A percentile compares a stretch with the other conserved stretches of the same genome.
These are phyloP conservation scores for Helminthosporium solani DNA, from an alignment of 2,329 filamentous ascomycete genomes.

Conservation along the genomic window DNA sequence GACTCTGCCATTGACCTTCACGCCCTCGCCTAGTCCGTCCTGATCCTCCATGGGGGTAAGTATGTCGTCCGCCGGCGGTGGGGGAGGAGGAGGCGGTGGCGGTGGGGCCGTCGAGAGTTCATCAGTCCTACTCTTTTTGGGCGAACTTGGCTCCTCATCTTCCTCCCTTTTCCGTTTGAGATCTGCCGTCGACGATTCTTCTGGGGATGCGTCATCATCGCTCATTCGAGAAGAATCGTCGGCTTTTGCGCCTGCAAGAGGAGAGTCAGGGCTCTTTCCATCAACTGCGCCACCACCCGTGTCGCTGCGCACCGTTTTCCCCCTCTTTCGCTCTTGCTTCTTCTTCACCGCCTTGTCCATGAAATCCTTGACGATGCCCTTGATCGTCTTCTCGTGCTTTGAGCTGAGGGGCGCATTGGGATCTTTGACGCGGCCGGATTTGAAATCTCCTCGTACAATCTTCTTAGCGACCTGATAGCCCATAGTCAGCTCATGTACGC, in stretches of 20 bases:
- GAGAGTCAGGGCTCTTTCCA: slow-evolving; percentile 22
- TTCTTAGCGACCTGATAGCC: slow-evolving; percentile 69
- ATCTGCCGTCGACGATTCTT: slow-evolving; percentile 26
- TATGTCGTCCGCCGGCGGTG: slow-evolving; percentile 35
- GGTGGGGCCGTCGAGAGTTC: slow-evolving; percentile 45
- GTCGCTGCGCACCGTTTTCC: slow-evolving; percentile 46
- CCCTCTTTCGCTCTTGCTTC: slow-evolving; percentile 62
- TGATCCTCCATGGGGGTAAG: slow-evolving; percentile 29
- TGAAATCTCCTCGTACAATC: slow-evolving; percentile 87
- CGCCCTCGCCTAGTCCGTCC: slow-evolving; percentile 2
- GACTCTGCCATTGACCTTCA: slow-evolving; percentile 12
- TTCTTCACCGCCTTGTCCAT: slow-evolving; percentile 82
- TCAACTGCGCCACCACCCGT: slow-evolving; percentile 9
- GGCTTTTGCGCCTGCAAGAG: slow-evolving; percentile 10
- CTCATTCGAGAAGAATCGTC: slow-evolving; percentile 23
- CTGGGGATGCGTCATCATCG: slow-evolving; percentile 22
- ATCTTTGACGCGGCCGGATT: slow-evolving; percentile 80
- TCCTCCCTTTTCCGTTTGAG: slow-evolving; percentile 44
- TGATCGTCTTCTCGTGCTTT: slow-evolving; percentile 79
- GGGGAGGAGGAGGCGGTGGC: slow-evolving; percentile 45
- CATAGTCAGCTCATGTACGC: slow-evolving; percentile 11
- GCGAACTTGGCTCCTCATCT: slow-evolving; percentile 26
- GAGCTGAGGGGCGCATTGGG: slow-evolving; percentile 70
- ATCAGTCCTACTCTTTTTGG: slow-evolving; percentile 35
- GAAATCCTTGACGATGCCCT: slow-evolving; percentile 79